Evolutionary conservation across 768 basidiomycete species (phyloP).

Genomic region (Boletus vermiculosoides): DNA sequence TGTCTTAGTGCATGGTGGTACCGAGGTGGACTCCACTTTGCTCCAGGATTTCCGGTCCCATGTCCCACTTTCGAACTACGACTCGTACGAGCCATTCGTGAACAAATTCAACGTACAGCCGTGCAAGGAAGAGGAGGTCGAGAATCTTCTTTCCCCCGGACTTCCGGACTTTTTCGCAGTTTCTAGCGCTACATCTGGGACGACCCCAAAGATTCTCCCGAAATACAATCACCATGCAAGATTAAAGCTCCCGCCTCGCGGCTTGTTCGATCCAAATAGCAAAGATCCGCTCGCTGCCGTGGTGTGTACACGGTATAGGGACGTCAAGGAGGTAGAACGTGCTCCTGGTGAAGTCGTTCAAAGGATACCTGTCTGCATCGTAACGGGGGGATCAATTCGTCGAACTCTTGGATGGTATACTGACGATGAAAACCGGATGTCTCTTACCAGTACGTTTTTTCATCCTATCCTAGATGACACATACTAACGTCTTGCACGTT

Average conservation of each 20-base stretch:
- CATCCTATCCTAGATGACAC: not conserved
- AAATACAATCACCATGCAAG: conserved; percentile 6
- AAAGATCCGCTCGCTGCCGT: not conserved
- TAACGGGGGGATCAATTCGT: not conserved
- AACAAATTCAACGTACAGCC: conserved; percentile 13
- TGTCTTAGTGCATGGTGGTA: not conserved
- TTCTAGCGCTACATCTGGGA: conserved; percentile 20
- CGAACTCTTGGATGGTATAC: conserved; percentile 8
- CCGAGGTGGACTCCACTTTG: conserved; percentile 4
- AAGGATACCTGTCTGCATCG: conserved; percentile 9
- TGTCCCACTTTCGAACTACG: conserved; percentile 14
- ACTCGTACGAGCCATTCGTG: conserved; percentile 14
- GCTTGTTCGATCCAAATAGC: not conserved
- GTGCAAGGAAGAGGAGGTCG: conserved; percentile 20
- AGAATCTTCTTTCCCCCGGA: conserved; percentile 21
- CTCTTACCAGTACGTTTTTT: not conserved
- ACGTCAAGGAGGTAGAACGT: conserved; percentile 8
- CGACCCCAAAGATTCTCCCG: conserved; percentile 5
- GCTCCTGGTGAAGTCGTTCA: conserved; percentile 1
- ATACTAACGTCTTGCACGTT: not conserved
- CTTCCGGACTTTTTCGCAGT: conserved; percentile 9
- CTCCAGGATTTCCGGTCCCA: conserved; percentile 7
- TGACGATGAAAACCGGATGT: conserved; percentile 11
- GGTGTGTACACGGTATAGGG: not conserved
- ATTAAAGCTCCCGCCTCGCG: not conserved